Conservation (phyloP, 345 rosid species). For the Erucastrum elatum region DNA sequence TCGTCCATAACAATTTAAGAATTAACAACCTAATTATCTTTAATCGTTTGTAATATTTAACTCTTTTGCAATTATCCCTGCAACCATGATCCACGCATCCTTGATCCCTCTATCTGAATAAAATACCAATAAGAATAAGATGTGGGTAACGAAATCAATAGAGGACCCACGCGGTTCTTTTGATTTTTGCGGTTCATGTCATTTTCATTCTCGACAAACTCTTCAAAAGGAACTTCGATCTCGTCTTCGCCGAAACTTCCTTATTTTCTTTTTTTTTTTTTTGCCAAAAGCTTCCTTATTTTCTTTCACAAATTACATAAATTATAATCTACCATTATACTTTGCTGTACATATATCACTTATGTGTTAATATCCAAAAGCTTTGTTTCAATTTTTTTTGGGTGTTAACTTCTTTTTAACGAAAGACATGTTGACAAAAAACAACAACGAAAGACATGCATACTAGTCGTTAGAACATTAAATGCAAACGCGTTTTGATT, state of each 20-base stretch:
- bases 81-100: neutral
- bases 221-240: neutral
- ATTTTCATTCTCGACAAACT: neutral
- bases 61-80: neutral
- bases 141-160: neutral
- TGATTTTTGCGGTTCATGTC: neutral
- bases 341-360: too few species aligned
- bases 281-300: neutral
- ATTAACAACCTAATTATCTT: neutral
- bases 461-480: neutral
- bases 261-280: neutral
- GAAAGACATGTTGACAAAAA: neutral
- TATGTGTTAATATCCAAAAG: too few species aligned
- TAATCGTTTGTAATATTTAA: neutral
- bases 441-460: neutral
- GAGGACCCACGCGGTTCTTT: constrained; percentile 2
- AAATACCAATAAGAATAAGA: neutral
- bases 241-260: neutral
- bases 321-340: neutral
- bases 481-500: neutral
- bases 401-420: neutral
- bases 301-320: neutral
- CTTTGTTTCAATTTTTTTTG: neutral
- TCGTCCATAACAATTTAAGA: neutral
- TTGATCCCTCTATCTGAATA: neutral